phyloP scores from a whole-genome alignment of 179 eudicot species.

The Silene coronaria region DNA sequence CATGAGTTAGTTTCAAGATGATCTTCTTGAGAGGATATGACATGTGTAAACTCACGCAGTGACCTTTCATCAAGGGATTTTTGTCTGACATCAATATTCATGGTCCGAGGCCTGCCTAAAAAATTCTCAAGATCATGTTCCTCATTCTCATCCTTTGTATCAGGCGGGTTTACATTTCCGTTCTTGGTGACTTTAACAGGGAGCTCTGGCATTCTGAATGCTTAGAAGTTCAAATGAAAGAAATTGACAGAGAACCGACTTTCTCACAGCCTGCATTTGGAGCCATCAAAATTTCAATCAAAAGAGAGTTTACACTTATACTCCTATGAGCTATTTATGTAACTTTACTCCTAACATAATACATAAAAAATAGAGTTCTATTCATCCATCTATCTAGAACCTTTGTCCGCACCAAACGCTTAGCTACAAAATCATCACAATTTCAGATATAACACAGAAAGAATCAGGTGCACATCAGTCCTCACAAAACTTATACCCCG shows the following conservation, averaged over 20 bases:
- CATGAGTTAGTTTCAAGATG: conserved; percentile 35
- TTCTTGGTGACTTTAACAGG: conserved; percentile 38
- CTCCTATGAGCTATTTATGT: neutral
- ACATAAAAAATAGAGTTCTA: neutral
- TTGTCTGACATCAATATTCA: conserved; percentile 61
- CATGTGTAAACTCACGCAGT: conserved; percentile 39
- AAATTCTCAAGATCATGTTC: conserved; percentile 58
- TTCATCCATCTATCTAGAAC: neutral
- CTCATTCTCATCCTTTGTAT: conserved; percentile 36
- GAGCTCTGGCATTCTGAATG: conserved; percentile 33
- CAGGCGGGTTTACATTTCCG: conserved; percentile 30
- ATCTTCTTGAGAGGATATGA: conserved; percentile 42
- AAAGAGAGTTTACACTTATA: neutral
- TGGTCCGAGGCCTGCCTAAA: conserved; percentile 42
- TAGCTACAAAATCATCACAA: too few relatives aligned
- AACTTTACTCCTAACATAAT: too few relatives aligned
- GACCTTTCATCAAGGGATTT: conserved; percentile 71
- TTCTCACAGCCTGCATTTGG: conserved; percentile 17
- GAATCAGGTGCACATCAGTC: too few relatives aligned
- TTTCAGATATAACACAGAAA: too few relatives aligned
- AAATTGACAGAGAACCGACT: neutral
- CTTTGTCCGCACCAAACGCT: neutral
- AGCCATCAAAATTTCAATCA: neutral
- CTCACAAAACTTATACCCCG: too few relatives aligned
- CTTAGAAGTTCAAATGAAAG: neutral